Percentiles rank a stretch among this genome's conserved stretches.
Evolutionary conservation across 108 stramenopile genomes (phyloP).

Genomic region (Skeletonema menzelii): DNA sequence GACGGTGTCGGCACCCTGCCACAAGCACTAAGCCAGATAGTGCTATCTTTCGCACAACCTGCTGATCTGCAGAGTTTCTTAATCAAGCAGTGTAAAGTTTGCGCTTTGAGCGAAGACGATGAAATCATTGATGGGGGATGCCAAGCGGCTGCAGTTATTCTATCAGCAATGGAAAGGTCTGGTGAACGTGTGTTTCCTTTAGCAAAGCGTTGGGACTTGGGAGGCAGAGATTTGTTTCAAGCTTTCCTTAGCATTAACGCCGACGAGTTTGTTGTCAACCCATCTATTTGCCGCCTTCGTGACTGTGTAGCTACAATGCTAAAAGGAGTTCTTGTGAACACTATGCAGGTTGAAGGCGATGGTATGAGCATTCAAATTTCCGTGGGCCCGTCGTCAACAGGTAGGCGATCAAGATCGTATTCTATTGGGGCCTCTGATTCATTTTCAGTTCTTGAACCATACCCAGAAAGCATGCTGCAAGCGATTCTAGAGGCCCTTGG

Average conservation of each 20-base stretch:
- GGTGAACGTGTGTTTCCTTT: constrained; percentile 73
- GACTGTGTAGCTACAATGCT: constrained; percentile 63
- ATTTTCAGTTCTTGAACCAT: constrained; percentile 52
- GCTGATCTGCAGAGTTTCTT: constrained; percentile 26
- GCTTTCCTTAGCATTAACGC: constrained; percentile 11
- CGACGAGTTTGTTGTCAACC: background rate
- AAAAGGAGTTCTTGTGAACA: constrained; percentile 60
- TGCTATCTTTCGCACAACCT: constrained; percentile 17
- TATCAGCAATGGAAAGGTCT: constrained; percentile 63
- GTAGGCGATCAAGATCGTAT: constrained; percentile 74
- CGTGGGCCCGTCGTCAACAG: constrained; percentile 66
- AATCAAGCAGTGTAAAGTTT: constrained; percentile 21
- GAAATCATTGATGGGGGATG: constrained; percentile 35
- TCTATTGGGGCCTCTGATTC: constrained; percentile 68
- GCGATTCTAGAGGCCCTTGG: constrained; percentile 51
- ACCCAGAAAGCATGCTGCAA: constrained; percentile 67
- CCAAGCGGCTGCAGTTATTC: constrained; percentile 42
- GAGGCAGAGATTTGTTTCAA: constrained; percentile 59
- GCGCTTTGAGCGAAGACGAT: constrained; percentile 19
- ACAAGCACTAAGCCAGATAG: constrained; percentile 38
- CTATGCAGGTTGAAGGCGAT: constrained; percentile 28
- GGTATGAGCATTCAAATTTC: constrained; percentile 56
- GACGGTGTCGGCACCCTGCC: constrained; percentile 49
- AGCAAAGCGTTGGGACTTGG: constrained; percentile 56
- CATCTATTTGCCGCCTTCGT: constrained; percentile 14